Base-by-base conservation (phyloP, 805 yeast genomes). In the Saturnispora diversa region DNA sequence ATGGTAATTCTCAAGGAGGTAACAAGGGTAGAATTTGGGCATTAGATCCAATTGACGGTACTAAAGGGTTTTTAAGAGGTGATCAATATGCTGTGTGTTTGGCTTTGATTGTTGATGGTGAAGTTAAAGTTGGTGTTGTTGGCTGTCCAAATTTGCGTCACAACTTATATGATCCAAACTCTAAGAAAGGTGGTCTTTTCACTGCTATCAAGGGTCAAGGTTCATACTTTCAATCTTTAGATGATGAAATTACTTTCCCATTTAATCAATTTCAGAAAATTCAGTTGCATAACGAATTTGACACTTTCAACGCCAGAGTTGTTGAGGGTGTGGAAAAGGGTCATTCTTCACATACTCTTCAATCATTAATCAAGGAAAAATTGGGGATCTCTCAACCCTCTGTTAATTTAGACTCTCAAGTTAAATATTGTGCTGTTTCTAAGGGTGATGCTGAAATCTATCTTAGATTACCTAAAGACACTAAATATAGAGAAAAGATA, bases 51-150 rank as follows among this genome's bases (percentile, higher is more conserved):
- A 88, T 92, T 46, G 99, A 92, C 56, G 99, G 99, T 6, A 92
- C 99, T 16, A 92, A 80, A 59, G 99, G 99, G 0, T 92, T 92
- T 58, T 65, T 92, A 40, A 72, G 99, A 55, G 94, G 95, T 35
- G 97, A 88, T 49, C 99, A 92, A 58, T 92, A 86, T 60, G 97
- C 98, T 2, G 94, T 92, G 1, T 92, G 99, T 57, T 66, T 92
- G 33, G 97, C 95, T 0, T 65, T 92, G 49, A 79, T 92, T 35
- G 94, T 78, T 23, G 82, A 88, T 54, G 94, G 95, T 11, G 68
- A 74, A 37, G 94, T 86, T 1, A 78, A 81, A 45, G 70, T 92
- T 36, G 98, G 98, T 37, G 94, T 84, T 20, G 84, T 92, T 60
- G 98, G 97, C 1, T 90, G 97, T 61, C 99, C 99, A 24, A 92